These are phyloP conservation scores for Annulohypoxylon truncatum DNA, from an alignment of 2,329 filamentous ascomycete genomes.

Conservation along the genomic window DNA sequence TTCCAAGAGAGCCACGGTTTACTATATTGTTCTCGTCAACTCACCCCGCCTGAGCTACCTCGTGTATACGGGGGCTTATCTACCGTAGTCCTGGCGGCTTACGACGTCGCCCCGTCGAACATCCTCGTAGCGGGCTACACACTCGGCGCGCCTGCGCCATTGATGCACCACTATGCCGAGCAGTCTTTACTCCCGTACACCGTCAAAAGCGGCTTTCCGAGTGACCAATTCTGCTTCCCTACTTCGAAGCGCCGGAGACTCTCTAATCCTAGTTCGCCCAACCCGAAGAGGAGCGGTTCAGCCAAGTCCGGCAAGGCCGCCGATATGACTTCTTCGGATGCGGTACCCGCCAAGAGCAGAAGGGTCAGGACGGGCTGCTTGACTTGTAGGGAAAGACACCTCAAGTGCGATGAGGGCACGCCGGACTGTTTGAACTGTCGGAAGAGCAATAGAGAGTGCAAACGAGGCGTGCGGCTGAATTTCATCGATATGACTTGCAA, in stretches of 20 bases:
- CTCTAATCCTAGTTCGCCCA: constrained; percentile 27
- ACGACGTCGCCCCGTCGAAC: constrained; percentile 48
- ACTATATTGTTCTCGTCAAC: constrained; percentile 10
- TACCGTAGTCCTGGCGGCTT: constrained; percentile 53
- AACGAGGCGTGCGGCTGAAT: constrained; percentile 86
- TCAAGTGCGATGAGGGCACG: constrained; percentile 86
- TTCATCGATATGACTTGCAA: constrained; percentile 88
- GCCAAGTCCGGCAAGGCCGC: constrained; percentile 33
- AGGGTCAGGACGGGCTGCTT: constrained; percentile 90
- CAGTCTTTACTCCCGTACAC: constrained; percentile 49
- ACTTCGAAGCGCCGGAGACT: constrained; percentile 47
- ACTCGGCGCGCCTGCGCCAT: constrained; percentile 50
- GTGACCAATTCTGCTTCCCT: constrained; percentile 43
- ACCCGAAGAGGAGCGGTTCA: constrained; percentile 30
- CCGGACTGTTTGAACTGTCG: constrained; percentile 80
- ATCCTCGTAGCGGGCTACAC: constrained; percentile 51
- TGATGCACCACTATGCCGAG: constrained; percentile 47
- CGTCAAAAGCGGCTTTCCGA: constrained; percentile 45
- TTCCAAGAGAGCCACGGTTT: constrained; percentile 16
- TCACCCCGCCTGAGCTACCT: constrained; percentile 14
- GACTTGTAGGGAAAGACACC: constrained; percentile 87
- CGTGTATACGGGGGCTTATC: constrained; percentile 43
- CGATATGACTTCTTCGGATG: constrained; percentile 43
- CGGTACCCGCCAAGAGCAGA: constrained; percentile 72
- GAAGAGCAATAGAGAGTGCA: constrained; percentile 87